These are phyloP conservation scores for Fusarium domesticum DNA, from an alignment of 2,329 filamentous ascomycete species.

Conservation along the genomic window DNA sequence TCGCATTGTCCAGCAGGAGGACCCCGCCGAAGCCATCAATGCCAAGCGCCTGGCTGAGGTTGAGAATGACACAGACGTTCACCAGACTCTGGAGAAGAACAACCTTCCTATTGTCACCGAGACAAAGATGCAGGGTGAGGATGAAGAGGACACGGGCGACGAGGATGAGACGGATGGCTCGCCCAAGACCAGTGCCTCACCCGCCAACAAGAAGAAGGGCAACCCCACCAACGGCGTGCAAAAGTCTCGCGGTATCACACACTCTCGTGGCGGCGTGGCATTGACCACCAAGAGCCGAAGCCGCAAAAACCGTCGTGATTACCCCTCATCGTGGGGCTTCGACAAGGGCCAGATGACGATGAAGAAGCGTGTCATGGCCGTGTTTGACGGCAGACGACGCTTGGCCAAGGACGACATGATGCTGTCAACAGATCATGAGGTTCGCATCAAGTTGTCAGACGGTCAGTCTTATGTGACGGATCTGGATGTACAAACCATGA, in stretches of 20 bases:
- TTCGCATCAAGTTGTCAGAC: constrained; percentile 76
- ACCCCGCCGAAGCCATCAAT: constrained; percentile 67
- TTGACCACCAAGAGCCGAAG: constrained; percentile 58
- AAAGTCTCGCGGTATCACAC: constrained; percentile 71
- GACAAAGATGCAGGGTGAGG: constrained; percentile 48
- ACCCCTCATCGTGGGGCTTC: constrained; percentile 91
- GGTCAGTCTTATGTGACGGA: constrained; percentile 84
- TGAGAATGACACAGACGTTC: constrained; percentile 60
- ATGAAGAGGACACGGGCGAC: constrained; percentile 52
- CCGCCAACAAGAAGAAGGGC: constrained; percentile 52
- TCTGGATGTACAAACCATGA: constrained; percentile 84
- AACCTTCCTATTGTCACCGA: constrained; percentile 49
- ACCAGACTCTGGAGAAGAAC: constrained; percentile 63
- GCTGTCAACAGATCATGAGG: constrained; percentile 92
- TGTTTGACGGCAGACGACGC: constrained; percentile 83
- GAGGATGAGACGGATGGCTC: constrained; percentile 49
- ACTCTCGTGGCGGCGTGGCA: constrained; percentile 70
- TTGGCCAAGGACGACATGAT: constrained; percentile 99
- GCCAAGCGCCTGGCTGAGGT: constrained; percentile 64
- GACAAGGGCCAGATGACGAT: constrained; percentile 92
- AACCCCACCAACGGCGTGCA: constrained; percentile 57
- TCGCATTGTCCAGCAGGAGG: constrained; percentile 69
- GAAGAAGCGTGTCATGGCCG: constrained; percentile 93
- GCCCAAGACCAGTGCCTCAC: constrained; percentile 44
- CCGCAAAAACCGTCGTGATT: constrained; percentile 89